Percentiles rank a stretch among this genome's conserved stretches.
Evolutionary conservation across 495 filamentous ascomycete species (phyloP).

Genomic region (Cercophora newfieldiana): DNA sequence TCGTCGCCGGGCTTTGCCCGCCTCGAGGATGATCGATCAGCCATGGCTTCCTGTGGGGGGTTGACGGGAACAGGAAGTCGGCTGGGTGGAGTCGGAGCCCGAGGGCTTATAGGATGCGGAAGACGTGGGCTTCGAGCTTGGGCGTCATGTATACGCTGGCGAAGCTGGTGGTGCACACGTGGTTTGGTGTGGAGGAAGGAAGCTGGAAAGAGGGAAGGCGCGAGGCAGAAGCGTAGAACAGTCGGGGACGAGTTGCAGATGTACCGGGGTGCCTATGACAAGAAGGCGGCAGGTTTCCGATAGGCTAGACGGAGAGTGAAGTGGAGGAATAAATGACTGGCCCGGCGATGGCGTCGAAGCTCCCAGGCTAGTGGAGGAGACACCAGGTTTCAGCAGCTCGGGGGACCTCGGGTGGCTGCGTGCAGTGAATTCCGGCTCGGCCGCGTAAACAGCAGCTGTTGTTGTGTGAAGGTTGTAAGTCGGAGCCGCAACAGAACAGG

Average conservation of each 20-base stretch:
- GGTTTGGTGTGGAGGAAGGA: slow-evolving; percentile 9
- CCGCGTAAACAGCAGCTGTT: not conserved
- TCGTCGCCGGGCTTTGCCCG: slow-evolving; percentile 52
- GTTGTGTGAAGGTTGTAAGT: not conserved
- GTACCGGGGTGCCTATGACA: slow-evolving; percentile 23
- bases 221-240: slow-evolving; percentile 15
- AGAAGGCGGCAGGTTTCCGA: slow-evolving; percentile 35
- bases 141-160: slow-evolving; percentile 49
- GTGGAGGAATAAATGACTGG: slow-evolving; percentile 4
- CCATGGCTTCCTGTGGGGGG: slow-evolving; percentile 49
- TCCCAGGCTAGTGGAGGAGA: not conserved
- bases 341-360: not conserved
- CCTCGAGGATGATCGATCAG: slow-evolving; percentile 42
- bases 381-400: not conserved
- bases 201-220: not conserved
- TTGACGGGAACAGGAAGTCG: slow-evolving; percentile 46
- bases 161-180: slow-evolving; percentile 11
- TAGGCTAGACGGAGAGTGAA: slow-evolving; percentile 31
- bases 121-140: slow-evolving; percentile 40
- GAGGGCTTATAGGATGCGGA: slow-evolving; percentile 48
- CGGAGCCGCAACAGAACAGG: not conserved
- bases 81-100: slow-evolving; percentile 39
- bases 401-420: not conserved
- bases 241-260: slow-evolving; percentile 9
- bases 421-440: not conserved